These are phyloP conservation scores for Oryza coarctata DNA, from an alignment of 176 grass and related monocot species.

Conservation along the genomic window DNA sequence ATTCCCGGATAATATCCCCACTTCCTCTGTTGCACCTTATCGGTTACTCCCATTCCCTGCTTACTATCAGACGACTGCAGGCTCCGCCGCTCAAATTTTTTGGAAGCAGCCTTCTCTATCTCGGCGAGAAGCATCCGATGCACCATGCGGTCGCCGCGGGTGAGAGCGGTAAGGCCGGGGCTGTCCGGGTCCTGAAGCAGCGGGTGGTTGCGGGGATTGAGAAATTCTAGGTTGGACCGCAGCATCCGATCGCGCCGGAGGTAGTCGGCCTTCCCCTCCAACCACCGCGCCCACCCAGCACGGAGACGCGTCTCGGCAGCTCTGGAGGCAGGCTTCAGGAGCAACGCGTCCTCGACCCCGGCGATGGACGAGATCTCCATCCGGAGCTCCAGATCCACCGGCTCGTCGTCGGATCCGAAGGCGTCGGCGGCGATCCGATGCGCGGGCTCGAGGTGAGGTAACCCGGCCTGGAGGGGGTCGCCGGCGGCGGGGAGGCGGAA, in stretches of 20 bases:
- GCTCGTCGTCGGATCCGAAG: slow-evolving; percentile 91
- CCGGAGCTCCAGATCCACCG: slow-evolving; percentile 76
- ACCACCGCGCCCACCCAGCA: slow-evolving; percentile 74
- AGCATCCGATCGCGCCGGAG: slow-evolving; percentile 84
- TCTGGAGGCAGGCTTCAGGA: slow-evolving; percentile 55
- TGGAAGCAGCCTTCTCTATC: slow-evolving; percentile 49
- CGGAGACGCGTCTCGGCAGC: slow-evolving; percentile 57
- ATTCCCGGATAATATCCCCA: slow-evolving; percentile 88
- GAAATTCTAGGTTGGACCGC: slow-evolving; percentile 72
- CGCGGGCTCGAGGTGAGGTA: slow-evolving; percentile 19
- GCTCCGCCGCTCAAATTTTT: slow-evolving; percentile 43
- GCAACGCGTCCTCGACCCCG: slow-evolving; percentile 74
- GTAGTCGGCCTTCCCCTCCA: slow-evolving; percentile 91
- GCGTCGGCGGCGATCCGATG: slow-evolving; percentile 27
- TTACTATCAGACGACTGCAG: slow-evolving; percentile 33
- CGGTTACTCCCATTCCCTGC: slow-evolving; percentile 30
- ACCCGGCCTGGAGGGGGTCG: slow-evolving; percentile 21
- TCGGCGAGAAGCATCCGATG: slow-evolving; percentile 58
- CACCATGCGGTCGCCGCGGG: slow-evolving; percentile 69
- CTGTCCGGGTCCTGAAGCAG: slow-evolving; percentile 91
- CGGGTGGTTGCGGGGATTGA: slow-evolving; percentile 93
- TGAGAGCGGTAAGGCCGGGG: slow-evolving; percentile 64
- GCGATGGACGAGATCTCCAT: slow-evolving; percentile 67
- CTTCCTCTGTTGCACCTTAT: slow-evolving; percentile 32
- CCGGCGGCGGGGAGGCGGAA: slow-evolving; percentile 53